Evolutionary conservation across 345 rosid species (phyloP).

Genomic region (Lumnitzera littorea): DNA sequence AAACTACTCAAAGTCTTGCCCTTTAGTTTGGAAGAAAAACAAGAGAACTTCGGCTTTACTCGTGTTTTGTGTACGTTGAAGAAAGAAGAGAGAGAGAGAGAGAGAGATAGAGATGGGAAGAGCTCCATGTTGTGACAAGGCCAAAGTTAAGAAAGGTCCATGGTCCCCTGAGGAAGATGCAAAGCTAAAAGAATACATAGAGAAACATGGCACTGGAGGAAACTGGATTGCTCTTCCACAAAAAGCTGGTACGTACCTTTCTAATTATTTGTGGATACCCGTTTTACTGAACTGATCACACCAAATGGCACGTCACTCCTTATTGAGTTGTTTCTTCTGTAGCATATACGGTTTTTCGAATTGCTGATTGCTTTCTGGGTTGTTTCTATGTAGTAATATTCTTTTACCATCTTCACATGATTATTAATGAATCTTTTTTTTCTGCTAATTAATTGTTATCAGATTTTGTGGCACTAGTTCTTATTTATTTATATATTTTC

Average conservation of each 20-base stretch:
- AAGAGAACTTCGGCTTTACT: too few species aligned
- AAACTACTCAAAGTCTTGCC: too few species aligned
- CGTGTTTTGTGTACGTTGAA: background rate
- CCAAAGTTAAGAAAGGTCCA: conserved; percentile 84
- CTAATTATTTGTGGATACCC: background rate
- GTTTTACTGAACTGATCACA: background rate
- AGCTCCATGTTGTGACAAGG: conserved; percentile 93
- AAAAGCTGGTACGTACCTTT: conserved; percentile 49
- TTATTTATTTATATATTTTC: background rate
- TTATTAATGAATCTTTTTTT: too few species aligned
- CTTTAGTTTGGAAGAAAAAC: too few species aligned
- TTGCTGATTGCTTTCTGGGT: too few species aligned
- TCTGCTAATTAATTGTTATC: too few species aligned
- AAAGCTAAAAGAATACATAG: conserved; percentile 60
- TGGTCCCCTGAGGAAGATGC: conserved; percentile 99
- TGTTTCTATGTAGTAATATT: too few species aligned
- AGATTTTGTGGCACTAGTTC: background rate
- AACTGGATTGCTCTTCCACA: conserved; percentile 85
- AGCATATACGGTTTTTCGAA: too few species aligned
- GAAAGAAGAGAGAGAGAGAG: background rate
- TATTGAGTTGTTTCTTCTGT: too few species aligned
- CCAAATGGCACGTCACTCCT: too few species aligned
- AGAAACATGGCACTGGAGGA: conserved; percentile 59
- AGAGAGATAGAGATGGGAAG: conserved; percentile 51
- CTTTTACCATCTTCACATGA: too few species aligned